Percentiles rank a stretch among this genome's conserved stretches.
Evolutionary conservation across 2,329 filamentous ascomycete genomes (phyloP).

Genomic region (Diaporthe humulicola): DNA sequence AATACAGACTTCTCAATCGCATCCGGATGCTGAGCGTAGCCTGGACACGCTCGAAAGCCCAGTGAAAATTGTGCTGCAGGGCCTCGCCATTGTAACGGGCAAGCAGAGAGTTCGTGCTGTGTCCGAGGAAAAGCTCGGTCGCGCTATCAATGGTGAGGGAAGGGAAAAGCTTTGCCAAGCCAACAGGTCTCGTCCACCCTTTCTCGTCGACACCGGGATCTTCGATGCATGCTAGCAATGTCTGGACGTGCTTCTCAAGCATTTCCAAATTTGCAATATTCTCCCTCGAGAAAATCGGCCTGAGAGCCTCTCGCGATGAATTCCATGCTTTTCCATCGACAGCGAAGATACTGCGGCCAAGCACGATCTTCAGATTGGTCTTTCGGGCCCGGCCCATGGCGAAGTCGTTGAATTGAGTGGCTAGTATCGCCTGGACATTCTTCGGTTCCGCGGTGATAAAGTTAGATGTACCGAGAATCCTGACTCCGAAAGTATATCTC

Average conservation of each 20-base stretch:
- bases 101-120: constrained; percentile 47
- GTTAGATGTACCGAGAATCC: neutral
- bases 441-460: constrained; percentile 51
- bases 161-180: constrained; percentile 59
- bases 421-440: constrained; percentile 57
- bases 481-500: neutral
- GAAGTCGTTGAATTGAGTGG: constrained; percentile 58
- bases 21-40: constrained; percentile 7
- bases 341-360: constrained; percentile 34
- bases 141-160: constrained; percentile 66
- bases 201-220: neutral
- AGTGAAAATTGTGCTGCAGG: neutral
- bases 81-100: neutral
- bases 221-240: neutral
- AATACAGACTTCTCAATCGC: constrained; percentile 25
- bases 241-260: constrained; percentile 1
- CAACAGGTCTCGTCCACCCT: constrained; percentile 9
- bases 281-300: neutral
- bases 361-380: constrained; percentile 34
- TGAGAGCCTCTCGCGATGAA: neutral
- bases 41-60: constrained; percentile 20
- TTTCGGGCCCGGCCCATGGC: constrained; percentile 42
- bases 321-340: neutral
- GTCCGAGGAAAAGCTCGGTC: constrained; percentile 69
- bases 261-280: neutral